A percentile compares a stretch with the other conserved stretches of the same genome.
Evolutionary conservation across 2,329 filamentous ascomycete genomes (phyloP).

Genomic region (Colletotrichum spaethianum): DNA sequence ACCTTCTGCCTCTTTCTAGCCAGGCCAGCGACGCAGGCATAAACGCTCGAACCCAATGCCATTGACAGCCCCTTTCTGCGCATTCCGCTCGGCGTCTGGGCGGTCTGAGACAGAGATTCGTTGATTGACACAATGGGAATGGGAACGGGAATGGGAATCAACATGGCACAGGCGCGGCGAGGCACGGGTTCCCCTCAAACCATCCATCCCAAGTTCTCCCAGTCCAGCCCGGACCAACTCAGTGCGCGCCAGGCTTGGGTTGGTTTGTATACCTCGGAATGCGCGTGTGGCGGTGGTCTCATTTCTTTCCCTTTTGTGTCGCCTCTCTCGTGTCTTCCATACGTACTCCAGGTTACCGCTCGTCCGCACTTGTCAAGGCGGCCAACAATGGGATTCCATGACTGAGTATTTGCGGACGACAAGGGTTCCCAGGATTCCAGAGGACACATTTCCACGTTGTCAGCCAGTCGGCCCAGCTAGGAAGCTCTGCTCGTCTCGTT

Average conservation of each 20-base stretch:
- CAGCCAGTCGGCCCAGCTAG: neutral
- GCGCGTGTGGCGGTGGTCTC: constrained; percentile 16
- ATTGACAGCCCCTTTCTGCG: constrained; percentile 21
- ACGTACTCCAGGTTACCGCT: neutral
- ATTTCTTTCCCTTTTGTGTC: constrained; percentile 8
- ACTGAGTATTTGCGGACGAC: neutral
- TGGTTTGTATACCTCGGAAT: neutral
- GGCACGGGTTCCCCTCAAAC: neutral
- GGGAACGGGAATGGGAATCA: constrained; percentile 1
- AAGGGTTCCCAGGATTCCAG: constrained; percentile 2
- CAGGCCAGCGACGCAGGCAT: neutral
- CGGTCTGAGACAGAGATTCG: constrained; percentile 31
- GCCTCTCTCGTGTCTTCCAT: neutral
- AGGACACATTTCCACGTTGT: constrained; percentile 37
- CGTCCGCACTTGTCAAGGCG: no score
- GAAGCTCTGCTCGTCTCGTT: constrained; percentile 16
- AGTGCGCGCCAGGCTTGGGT: constrained; percentile 23
- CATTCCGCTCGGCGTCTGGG: constrained; percentile 28
- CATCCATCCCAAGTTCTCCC: constrained; percentile 13
- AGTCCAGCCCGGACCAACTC: constrained; percentile 20
- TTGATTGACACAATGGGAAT: constrained; percentile 5
- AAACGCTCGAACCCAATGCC: constrained; percentile 25
- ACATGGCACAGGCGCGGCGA: constrained; percentile 9
- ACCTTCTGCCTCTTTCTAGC: neutral
- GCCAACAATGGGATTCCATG: constrained; percentile 12